A percentile compares a stretch with the other conserved stretches of the same genome.
These are phyloP conservation scores for Beauveria sp. DNA, from an alignment of 2,329 filamentous ascomycete species.

Conservation along the genomic window DNA sequence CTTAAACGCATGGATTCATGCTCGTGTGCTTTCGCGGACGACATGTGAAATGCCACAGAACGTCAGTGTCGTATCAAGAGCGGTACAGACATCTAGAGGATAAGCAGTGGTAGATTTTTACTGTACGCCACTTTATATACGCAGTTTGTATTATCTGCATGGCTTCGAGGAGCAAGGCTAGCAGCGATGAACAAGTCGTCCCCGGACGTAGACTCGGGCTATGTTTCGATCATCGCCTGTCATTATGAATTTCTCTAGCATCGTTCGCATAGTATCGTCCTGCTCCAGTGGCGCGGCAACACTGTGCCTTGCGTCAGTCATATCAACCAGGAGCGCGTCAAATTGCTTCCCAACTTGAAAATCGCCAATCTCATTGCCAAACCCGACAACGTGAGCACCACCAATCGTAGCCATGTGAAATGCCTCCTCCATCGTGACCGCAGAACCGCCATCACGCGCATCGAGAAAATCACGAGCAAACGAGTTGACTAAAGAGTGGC, in stretches of 20 bases:
- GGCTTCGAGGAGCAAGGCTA: background rate
- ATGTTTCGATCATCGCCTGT: constrained; percentile 59
- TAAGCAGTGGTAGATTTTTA: no score
- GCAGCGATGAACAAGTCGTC: constrained; percentile 24
- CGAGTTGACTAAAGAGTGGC: constrained; percentile 49
- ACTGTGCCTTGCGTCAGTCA: constrained; percentile 24
- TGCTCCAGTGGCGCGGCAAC: constrained; percentile 47
- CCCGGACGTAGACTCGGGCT: constrained; percentile 43
- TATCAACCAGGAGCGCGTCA: constrained; percentile 47
- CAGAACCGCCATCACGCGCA: constrained; percentile 30
- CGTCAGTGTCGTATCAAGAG: no score
- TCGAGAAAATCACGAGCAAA: constrained; percentile 38
- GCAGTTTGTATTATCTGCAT: background rate
- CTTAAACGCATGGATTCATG: no score
- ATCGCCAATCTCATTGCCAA: constrained; percentile 46
- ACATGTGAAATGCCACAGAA: no score
- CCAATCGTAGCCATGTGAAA: constrained; percentile 56
- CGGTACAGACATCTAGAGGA: no score
- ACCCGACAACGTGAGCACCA: constrained; percentile 49
- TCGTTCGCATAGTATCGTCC: constrained; percentile 33
- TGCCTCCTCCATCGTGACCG: constrained; percentile 41
- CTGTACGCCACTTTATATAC: no score
- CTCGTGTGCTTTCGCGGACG: no score
- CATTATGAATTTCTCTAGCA: constrained; percentile 59
- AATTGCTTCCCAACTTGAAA: constrained; percentile 55